Base-by-base conservation (phyloP, 2,329 filamentous ascomycete genomes). In the Beauveria rudraprayagi region DNA sequence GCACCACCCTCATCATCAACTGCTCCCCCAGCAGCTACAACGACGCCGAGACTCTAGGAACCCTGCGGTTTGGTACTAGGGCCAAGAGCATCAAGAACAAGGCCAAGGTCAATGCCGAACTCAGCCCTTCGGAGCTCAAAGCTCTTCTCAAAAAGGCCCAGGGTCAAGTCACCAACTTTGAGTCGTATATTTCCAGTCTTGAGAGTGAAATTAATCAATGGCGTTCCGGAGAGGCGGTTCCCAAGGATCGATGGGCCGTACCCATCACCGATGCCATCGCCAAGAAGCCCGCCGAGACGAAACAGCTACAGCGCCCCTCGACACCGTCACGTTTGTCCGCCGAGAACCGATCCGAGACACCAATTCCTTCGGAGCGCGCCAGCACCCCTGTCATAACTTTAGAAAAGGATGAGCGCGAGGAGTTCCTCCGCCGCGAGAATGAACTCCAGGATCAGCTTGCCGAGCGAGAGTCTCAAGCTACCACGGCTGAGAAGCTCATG, bases 11-110 rank as follows among this genome's bases (percentile, higher is more conserved):
- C 63, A 97, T 99, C 70, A 95, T 99, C 80, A 97, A 97, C 75
- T 97, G 92, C 74, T 97, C 94, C n/a, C 94, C 94, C 1, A 96
- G 91, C 77, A 96, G 91, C 72, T 97, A 97, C 80, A 97, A 99
- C 79, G 93, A 97, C 77, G 86, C 88, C 60, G 94, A 99, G 78
- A 97, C 94, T 0, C 78, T 97, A 54, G 89, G 92, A 66, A 99
- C 94, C 1, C 78, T 99, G 63, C 86, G 92, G 51, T 99, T 97
- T 72, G 94, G 94, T 79, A 95, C 94, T 76, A 83, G 94, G 72
- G 94, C 94, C 62, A 99, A 99, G 80, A 90, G 91, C 0, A 99
- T 99, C 80, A 97, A 97, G 88, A 97, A 97, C 81, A 97, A 97
- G 83, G 94, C 94, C 76, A 99, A 97, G 88, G 89, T 99, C 83